phyloP scores from a whole-genome alignment of 2,329 filamentous ascomycete species.

The Apiospora saccharicola region DNA sequence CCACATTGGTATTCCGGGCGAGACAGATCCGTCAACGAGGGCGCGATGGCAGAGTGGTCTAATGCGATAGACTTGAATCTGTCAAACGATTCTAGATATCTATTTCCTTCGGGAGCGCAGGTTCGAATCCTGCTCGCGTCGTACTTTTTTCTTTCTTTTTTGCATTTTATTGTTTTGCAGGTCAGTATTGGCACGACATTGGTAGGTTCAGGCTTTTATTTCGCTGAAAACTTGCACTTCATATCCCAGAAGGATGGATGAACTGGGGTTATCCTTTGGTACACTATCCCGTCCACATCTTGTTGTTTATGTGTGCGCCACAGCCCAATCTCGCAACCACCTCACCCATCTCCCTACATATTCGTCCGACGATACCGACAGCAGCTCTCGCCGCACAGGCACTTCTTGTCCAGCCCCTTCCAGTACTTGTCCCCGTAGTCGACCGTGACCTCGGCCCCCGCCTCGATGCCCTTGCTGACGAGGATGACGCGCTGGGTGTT shows the following conservation, averaged over 20 bases:
- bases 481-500: slow-evolving; percentile 62
- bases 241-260: too few relatives aligned
- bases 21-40: not conserved
- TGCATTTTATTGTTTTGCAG: too few relatives aligned
- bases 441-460: slow-evolving; percentile 62
- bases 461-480: slow-evolving; percentile 61
- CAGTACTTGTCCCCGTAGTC: slow-evolving; percentile 67
- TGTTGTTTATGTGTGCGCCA: too few relatives aligned
- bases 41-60: slow-evolving; percentile 1
- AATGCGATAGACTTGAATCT: slow-evolving; percentile 9
- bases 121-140: slow-evolving; percentile 10
- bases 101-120: slow-evolving; percentile 2
- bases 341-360: not conserved
- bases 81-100: not conserved
- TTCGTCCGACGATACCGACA: slow-evolving; percentile 50
- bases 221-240: too few relatives aligned
- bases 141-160: not conserved
- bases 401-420: slow-evolving; percentile 61
- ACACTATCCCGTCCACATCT: too few relatives aligned
- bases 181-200: too few relatives aligned
- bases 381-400: slow-evolving; percentile 60
- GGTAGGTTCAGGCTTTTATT: too few relatives aligned
- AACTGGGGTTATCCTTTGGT: too few relatives aligned
- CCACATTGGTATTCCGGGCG: not conserved
- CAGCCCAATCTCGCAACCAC: too few relatives aligned